Evolutionary conservation across 129 eudicot species (phyloP).

Genomic region (sunflower (Helianthus annuus)): DNA sequence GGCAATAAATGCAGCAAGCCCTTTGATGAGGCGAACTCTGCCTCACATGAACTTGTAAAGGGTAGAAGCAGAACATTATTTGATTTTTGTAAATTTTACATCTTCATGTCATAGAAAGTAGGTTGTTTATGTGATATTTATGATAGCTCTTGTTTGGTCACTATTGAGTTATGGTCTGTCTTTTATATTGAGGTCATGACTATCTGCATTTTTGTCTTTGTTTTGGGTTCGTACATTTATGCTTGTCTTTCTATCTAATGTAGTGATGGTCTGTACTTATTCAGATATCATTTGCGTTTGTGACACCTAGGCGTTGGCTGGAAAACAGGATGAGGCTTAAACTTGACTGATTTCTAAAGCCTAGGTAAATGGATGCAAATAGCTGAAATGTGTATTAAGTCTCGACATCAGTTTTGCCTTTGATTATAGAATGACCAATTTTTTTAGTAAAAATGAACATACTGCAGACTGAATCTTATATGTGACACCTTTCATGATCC

Average conservation of each 20-base stretch:
- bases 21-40: neutral
- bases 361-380: neutral
- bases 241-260: slow-evolving; percentile 6
- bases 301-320: neutral
- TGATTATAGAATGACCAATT: neutral
- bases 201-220: neutral
- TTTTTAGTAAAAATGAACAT: slow-evolving; percentile 1
- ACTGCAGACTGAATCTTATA: neutral
- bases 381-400: slow-evolving; percentile 9
- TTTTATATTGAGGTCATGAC: slow-evolving; percentile 1
- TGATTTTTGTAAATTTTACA: neutral
- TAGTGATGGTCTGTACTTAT: slow-evolving; percentile 5
- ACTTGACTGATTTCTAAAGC: slow-evolving; percentile 7
- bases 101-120: too few species aligned
- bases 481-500: slow-evolving; percentile 6
- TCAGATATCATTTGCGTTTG: too few species aligned
- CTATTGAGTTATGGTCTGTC: too few species aligned
- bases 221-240: slow-evolving; percentile 1
- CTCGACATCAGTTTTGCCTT: neutral
- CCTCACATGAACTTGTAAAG: slow-evolving; percentile 16
- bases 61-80: neutral
- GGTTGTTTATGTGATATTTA: too few species aligned
- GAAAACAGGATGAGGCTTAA: neutral
- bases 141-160: too few species aligned
- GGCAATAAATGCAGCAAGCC: neutral